Evolutionary conservation across 2,329 filamentous ascomycete species (phyloP).

Genomic region (Ophiostoma sp.): DNA sequence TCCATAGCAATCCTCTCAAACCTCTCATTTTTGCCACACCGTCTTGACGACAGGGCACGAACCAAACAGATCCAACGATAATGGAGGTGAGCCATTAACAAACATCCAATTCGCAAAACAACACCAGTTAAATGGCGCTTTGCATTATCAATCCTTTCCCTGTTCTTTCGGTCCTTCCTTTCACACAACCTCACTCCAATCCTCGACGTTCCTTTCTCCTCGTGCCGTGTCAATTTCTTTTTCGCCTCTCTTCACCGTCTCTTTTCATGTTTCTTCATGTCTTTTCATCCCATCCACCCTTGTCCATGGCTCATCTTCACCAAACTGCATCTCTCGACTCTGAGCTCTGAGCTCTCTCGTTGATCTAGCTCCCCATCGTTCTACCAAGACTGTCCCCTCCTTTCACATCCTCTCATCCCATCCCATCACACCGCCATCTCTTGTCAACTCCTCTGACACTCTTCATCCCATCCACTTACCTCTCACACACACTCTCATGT

Average conservation of each 20-base stretch:
- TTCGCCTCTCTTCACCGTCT: not conserved
- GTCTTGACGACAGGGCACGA: not conserved
- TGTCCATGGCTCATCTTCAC: not conserved
- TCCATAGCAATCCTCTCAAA: not conserved
- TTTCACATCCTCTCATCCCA: not conserved
- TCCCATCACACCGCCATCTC: conserved; percentile 23
- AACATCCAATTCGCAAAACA: not conserved
- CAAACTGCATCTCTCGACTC: not conserved
- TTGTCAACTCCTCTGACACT: not conserved
- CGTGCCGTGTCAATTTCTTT: not conserved
- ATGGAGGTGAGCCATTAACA: conserved; percentile 24
- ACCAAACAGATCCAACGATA: not conserved
- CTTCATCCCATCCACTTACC: not conserved
- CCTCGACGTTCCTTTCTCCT: not conserved
- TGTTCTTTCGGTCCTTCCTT: not conserved
- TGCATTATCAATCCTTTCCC: not conserved
- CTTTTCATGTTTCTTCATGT: not conserved
- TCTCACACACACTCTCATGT: not conserved
- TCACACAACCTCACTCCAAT: not conserved
- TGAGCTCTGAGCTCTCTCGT: not conserved
- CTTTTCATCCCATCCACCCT: not conserved
- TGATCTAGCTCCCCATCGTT: not conserved
- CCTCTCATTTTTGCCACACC: not conserved
- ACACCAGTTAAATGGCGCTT: conserved; percentile 3
- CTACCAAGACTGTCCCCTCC: not conserved